These are phyloP conservation scores for Maudiozyma barnettii DNA, from an alignment of 805 yeast species.

Conservation along the genomic window DNA sequence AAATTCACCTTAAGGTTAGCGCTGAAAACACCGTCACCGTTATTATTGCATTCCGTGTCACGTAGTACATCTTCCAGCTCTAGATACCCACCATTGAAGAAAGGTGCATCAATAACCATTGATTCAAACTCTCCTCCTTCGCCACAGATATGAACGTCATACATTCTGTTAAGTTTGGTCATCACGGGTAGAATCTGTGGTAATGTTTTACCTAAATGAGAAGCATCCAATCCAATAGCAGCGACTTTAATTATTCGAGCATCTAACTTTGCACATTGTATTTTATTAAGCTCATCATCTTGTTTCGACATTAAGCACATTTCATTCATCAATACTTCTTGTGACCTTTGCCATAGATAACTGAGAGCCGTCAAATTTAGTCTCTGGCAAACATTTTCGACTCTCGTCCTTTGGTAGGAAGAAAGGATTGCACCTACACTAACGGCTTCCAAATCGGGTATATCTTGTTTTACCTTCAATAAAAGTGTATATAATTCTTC, in stretches of 20 bases:
- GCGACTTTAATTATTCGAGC: slow-evolving; percentile 90
- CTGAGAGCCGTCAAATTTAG: slow-evolving; percentile 61
- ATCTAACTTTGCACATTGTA: slow-evolving; percentile 35
- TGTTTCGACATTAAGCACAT: slow-evolving; percentile 42
- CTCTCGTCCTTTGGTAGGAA: slow-evolving; percentile 89
- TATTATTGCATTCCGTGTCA: slow-evolving; percentile 34
- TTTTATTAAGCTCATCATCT: slow-evolving; percentile 9
- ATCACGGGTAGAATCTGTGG: slow-evolving; percentile 53
- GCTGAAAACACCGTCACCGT: slow-evolving; percentile 61
- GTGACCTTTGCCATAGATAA: slow-evolving; percentile 86
- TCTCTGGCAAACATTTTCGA: slow-evolving; percentile 79
- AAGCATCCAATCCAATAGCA: slow-evolving; percentile 66
- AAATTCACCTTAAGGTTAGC: slow-evolving; percentile 46
- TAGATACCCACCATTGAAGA: slow-evolving; percentile 50
- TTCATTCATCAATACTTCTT: slow-evolving; percentile 67
- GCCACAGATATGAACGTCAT: slow-evolving; percentile 90
- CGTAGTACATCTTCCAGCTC: slow-evolving; percentile 34
- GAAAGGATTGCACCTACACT: slow-evolving; percentile 95
- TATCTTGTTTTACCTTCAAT: slow-evolving; percentile 35
- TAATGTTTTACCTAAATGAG: slow-evolving; percentile 61
- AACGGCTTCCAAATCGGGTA: slow-evolving; percentile 75
- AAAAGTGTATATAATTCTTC: slow-evolving; percentile 66
- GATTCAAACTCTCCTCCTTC: slow-evolving; percentile 99
- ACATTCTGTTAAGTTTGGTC: slow-evolving; percentile 45
- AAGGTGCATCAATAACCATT: slow-evolving; percentile 82